Evolutionary conservation across 768 basidiomycete genomes (phyloP).

Genomic region (Amanita subjunquillea): DNA sequence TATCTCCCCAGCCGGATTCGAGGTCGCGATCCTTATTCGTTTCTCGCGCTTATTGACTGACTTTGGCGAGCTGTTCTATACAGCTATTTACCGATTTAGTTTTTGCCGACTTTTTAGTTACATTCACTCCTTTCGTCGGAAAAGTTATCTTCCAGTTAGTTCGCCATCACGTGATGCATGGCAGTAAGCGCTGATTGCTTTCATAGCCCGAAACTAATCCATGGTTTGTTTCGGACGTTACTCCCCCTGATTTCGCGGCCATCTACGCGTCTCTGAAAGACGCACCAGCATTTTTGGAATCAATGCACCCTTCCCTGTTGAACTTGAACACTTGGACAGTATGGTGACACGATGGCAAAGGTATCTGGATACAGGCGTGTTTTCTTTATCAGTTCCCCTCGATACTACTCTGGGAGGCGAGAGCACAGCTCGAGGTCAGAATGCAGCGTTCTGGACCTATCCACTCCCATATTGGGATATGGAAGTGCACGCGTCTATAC

Average conservation of each 20-base stretch:
- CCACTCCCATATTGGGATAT: slow-evolving; percentile 74
- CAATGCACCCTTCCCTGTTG: slow-evolving; percentile 12
- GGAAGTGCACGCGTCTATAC: slow-evolving; percentile 35
- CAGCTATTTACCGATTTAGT: slow-evolving; percentile 91
- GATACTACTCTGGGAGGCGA: slow-evolving; percentile 45
- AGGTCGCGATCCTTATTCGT: slow-evolving; percentile 34
- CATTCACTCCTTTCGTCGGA: slow-evolving; percentile 74
- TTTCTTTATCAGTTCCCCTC: slow-evolving; percentile 59
- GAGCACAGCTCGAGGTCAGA: slow-evolving; percentile 10
- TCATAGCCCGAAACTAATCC: slow-evolving; percentile 80
- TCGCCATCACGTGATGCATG: background rate
- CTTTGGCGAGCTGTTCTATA: background rate
- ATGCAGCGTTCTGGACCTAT: slow-evolving; percentile 61
- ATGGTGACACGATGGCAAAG: slow-evolving; percentile 65
- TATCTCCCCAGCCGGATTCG: slow-evolving; percentile 66
- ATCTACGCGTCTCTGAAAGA: slow-evolving; percentile 51
- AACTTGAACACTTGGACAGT: slow-evolving; percentile 32
- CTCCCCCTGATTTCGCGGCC: slow-evolving; percentile 69
- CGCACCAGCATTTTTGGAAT: slow-evolving; percentile 44
- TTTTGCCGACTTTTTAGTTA: slow-evolving; percentile 88
- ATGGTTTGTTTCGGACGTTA: slow-evolving; percentile 96
- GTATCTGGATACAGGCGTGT: slow-evolving; percentile 62
- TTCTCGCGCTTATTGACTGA: background rate
- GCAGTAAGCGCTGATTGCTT: background rate
- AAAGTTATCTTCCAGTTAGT: slow-evolving; percentile 86